Base-by-base conservation (phyloP, 148 eudicot species). In the Linanthus parryae region DNA sequence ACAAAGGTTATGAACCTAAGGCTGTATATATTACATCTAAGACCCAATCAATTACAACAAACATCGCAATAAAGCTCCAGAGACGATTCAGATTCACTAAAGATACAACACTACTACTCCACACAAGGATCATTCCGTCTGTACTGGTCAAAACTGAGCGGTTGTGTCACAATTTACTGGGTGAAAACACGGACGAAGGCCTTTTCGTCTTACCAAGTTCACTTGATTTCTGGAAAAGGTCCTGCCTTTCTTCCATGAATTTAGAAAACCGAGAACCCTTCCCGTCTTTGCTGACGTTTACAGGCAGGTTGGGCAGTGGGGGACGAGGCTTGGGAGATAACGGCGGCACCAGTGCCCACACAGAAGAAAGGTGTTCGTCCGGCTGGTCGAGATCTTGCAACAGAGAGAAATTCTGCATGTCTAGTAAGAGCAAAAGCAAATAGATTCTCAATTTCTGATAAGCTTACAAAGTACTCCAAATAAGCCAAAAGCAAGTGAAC, bases 281-380 rank as follows among this genome's bases (percentile, higher is more conserved):
- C 2, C 35, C 61, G 17, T 61, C 73, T 24, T 62, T 80, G 23
- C 55, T 67, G 31, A 62, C 28, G 22, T 69, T 77, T 58, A 57
- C 77, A 1, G 55, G 63, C 48, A 61, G 43, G 62, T 70, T 48
- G 7, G 72, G 88, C n/a, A 61, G 21, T 13, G 56, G 50, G 3
- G 88, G 84, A 41, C 66, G 78, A 9, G 81, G 94, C 44, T 82
- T 75, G 11, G 94, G 80, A 36, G 84, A 69, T 14, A 77, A 48
- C 17, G 88, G 85, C 1, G 94, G 96, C 78, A 75, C 67, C 84
- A 92, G 64, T 8, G 90, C 94, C 99, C 96, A 92, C 35, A 81
- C 66, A 21, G 95, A 77, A 55, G 95, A 76, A 33, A 91, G 68
- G 10, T 69, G 62, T 58, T 81, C 71, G 45, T 79, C 67, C 2